Conservation (phyloP, 768 basidiomycete genomes). For the Pisolithus albus region DNA sequence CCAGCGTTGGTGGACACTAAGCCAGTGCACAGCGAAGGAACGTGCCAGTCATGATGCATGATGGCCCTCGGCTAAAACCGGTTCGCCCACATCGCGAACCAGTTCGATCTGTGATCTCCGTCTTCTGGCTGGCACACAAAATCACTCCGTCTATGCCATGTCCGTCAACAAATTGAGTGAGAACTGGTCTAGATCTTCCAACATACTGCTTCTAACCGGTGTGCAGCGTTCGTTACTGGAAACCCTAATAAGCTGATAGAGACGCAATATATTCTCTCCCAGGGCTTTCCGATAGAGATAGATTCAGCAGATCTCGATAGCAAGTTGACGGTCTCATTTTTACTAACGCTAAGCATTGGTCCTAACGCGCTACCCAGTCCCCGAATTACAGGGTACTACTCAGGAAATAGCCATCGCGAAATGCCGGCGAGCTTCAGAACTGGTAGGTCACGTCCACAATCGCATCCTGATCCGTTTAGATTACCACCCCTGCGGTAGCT, state of each 20-base stretch:
- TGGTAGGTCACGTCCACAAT: slow-evolving; percentile 37
- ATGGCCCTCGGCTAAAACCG: not conserved
- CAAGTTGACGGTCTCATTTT: slow-evolving; percentile 32
- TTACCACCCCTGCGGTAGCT: slow-evolving; percentile 24
- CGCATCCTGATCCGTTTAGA: not conserved
- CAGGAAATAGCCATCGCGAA: slow-evolving; percentile 86
- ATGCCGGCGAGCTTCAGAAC: slow-evolving; percentile 76
- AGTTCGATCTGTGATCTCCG: not conserved
- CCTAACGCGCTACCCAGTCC: slow-evolving; percentile 45
- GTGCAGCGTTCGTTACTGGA: slow-evolving; percentile 88
- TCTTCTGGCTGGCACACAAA: not conserved
- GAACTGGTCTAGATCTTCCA: not conserved
- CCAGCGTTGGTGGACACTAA: not conserved
- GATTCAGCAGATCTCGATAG: slow-evolving; percentile 76
- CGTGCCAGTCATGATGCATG: too few relatives aligned
- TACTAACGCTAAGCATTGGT: not conserved
- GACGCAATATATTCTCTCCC: slow-evolving; percentile 74
- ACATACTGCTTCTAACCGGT: slow-evolving; percentile 7
- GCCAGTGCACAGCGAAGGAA: not conserved
- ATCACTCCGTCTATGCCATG: slow-evolving; percentile 10
- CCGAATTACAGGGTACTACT: slow-evolving; percentile 91
- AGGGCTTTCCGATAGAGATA: slow-evolving; percentile 62
- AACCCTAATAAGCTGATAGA: slow-evolving; percentile 91
- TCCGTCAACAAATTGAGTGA: slow-evolving; percentile 19
- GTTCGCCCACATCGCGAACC: not conserved